Evolutionary conservation across 495 filamentous ascomycete genomes (phyloP), one percentile per base, ranked within the genome.

Genomic region (Pseudomonodictys pantanalensis): DNA sequence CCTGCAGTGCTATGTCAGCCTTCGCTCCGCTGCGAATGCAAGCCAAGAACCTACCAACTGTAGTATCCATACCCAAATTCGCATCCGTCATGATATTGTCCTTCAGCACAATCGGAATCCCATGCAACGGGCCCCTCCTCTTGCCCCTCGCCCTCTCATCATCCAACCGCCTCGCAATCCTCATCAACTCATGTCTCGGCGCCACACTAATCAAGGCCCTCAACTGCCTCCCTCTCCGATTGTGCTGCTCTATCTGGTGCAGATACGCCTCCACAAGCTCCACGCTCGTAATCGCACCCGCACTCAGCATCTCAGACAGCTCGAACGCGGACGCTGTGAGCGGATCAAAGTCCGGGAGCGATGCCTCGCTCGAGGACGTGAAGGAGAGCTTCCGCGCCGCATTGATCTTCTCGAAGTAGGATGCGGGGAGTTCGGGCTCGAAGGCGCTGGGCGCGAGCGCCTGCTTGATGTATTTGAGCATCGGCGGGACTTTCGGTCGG

Each of bases 201-300:
- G 74, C 67, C 22, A 68, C 62, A 8, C 67, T 65, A 41, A 77
- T 77, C 43, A 79, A 54, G 5, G 73, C 76, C 48, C 71, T 68
- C 17, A 79, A 64, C 8, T 68, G 61, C 18, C 64, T 15, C 8
- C 64, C 64, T 52, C 60, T 52, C 50, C 72, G 62, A 50, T 82
- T 75, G 58, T 83, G 73, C 7, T 60, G 60, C 4, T 76, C 69
- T 32, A 84, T 83, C 54, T 81, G 81, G 0, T 51, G 58, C 10
- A 84, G 62, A 61, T 83, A 85, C 44, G 69, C 66, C 28, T 71
- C 63, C 0, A 83, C 69, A 15, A 85, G 73, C 50, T 77, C 68
- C 11, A 73, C 70, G 47, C 74, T 77, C 2, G 77, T 79, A 23
- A 82, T 55, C 18, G 63, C 66, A 3, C 68, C 68, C 3, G 55